Conservation (phyloP, 768 basidiomycete species). For the Pholiota microspora region DNA sequence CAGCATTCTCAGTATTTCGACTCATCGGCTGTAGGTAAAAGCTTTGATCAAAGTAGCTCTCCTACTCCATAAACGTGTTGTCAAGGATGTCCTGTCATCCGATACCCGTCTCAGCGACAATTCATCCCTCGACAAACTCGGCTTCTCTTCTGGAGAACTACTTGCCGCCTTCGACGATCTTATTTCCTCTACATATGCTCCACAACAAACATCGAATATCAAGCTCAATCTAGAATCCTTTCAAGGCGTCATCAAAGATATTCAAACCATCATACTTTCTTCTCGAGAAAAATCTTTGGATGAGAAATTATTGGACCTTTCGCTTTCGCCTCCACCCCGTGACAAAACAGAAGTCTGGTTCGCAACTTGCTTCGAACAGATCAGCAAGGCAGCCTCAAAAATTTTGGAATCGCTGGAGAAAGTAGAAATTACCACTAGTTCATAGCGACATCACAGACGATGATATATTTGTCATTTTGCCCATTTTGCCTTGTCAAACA, state of each 20-base stretch:
- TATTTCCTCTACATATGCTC: conserved; percentile 61
- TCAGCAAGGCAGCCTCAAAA: conserved; percentile 40
- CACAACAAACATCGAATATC: conserved; percentile 51
- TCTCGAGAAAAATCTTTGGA: conserved; percentile 25
- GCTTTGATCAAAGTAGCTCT: conserved; percentile 56
- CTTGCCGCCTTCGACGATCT: conserved; percentile 63
- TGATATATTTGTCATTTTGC: too few species aligned
- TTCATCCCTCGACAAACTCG: conserved; percentile 47
- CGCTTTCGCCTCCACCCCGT: conserved; percentile 23
- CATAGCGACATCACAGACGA: not conserved
- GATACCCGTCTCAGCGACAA: conserved; percentile 17
- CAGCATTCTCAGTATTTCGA: not conserved
- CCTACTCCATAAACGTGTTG: conserved; percentile 61
- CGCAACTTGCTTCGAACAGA: conserved; percentile 60
- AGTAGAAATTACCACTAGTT: not conserved
- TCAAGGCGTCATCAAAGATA: conserved; percentile 29
- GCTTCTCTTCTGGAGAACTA: conserved; percentile 46
- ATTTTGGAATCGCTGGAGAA: conserved; percentile 26
- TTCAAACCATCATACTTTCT: conserved; percentile 31
- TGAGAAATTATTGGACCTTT: conserved; percentile 27
- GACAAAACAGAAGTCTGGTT: conserved; percentile 58
- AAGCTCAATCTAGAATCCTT: conserved; percentile 36
- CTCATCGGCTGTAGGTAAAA: conserved; percentile 44
- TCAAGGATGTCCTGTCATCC: conserved; percentile 45
- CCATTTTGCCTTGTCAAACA: too few species aligned